Conservation (phyloP, 2,329 filamentous ascomycete species). For the Lithohypha guttulata region DNA sequence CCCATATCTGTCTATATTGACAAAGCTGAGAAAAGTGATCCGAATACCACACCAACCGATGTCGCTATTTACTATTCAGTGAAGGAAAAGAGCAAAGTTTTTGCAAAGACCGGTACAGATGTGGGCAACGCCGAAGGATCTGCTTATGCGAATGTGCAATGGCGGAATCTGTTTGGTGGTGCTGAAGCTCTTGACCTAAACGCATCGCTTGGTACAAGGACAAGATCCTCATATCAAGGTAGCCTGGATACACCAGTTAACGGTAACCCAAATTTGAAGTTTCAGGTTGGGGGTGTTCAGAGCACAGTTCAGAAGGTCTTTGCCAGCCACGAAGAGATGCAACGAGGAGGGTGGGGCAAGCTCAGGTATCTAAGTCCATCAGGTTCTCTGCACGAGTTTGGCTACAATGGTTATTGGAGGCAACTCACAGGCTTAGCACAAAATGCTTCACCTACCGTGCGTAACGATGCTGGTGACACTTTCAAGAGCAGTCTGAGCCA, state of each 20-base stretch:
- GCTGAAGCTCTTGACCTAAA: slow-evolving; percentile 83
- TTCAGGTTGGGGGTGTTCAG: slow-evolving; percentile 68
- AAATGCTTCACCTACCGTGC: slow-evolving; percentile 68
- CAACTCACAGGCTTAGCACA: slow-evolving; percentile 71
- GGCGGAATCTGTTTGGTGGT: slow-evolving; percentile 88
- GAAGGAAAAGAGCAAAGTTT: slow-evolving; percentile 68
- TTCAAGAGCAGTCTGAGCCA: slow-evolving; percentile 82
- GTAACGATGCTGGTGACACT: slow-evolving; percentile 76
- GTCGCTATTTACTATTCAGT: slow-evolving; percentile 70
- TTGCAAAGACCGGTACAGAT: slow-evolving; percentile 89
- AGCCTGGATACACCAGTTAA: slow-evolving; percentile 72
- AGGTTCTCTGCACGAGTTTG: slow-evolving; percentile 63
- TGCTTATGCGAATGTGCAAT: slow-evolving; percentile 74
- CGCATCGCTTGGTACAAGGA: slow-evolving; percentile 79
- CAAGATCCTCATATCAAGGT: slow-evolving; percentile 81
- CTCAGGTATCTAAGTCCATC: slow-evolving; percentile 59
- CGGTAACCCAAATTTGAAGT: slow-evolving; percentile 69
- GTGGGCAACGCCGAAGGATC: slow-evolving; percentile 89
- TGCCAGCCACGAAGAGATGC: slow-evolving; percentile 85
- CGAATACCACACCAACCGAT: slow-evolving; percentile 62
- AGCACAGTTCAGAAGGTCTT: slow-evolving; percentile 82
- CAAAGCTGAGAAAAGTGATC: slow-evolving; percentile 56
- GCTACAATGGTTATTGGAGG: slow-evolving; percentile 74
- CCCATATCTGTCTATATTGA: slow-evolving; percentile 75
- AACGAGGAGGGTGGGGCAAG: slow-evolving; percentile 67